phyloP scores from a whole-genome alignment of 1,284 basidiomycete species.

The Butyriboletus appendiculatus region DNA sequence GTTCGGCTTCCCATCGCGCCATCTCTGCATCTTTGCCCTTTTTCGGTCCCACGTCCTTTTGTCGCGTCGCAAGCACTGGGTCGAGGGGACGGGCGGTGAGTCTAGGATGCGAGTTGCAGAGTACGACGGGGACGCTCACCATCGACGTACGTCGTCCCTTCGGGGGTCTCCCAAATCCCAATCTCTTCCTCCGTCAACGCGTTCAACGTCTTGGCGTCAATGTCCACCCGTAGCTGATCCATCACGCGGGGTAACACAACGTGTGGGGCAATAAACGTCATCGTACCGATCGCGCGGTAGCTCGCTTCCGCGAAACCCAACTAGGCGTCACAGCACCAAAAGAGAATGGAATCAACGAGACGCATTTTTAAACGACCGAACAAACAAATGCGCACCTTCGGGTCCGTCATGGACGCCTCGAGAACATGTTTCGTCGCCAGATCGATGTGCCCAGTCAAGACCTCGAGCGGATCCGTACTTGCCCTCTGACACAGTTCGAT shows the following conservation, averaged over 20 bases:
- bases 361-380: background rate
- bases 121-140: conserved; percentile 46
- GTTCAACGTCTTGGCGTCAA: conserved; percentile 59
- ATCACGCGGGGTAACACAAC: conserved; percentile 70
- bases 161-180: conserved; percentile 83
- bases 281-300: conserved; percentile 73
- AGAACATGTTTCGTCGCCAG: conserved; percentile 52
- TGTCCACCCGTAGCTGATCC: conserved; percentile 61
- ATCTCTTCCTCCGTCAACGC: conserved; percentile 73
- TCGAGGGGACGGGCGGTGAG: background rate
- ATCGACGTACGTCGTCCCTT: conserved; percentile 78
- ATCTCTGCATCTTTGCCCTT: conserved; percentile 89
- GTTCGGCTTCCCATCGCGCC: conserved; percentile 91
- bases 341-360: background rate
- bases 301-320: conserved; percentile 62
- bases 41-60: conserved; percentile 51
- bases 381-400: conserved; percentile 41
- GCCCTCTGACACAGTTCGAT: conserved; percentile 80
- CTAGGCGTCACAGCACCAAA: conserved; percentile 25
- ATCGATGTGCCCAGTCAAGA: conserved; percentile 54
- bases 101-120: background rate
- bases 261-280: conserved; percentile 78
- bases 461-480: conserved; percentile 62
- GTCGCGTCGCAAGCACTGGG: conserved; percentile 65
- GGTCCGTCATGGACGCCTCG: conserved; percentile 42